Evolutionary conservation across 371 early-diverging fungal genomes (phyloP), one percentile per base, ranked within the genome.

Genomic region (Haplosporangium sp.): DNA sequence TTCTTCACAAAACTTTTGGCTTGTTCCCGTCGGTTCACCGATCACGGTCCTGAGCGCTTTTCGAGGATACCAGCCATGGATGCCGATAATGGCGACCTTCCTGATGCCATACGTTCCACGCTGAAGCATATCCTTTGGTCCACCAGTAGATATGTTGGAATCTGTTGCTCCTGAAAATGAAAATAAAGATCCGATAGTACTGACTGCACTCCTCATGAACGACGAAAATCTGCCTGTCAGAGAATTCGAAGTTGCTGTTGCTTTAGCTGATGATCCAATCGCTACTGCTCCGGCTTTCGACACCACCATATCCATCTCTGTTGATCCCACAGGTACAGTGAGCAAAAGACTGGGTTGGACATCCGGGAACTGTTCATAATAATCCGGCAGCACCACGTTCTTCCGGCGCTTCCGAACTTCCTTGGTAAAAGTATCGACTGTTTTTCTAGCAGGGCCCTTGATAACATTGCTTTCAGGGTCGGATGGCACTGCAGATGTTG

Each of bases 1-100:
- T 82, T 93, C 92, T 53, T 91, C 88, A 66, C 95, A 95, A 75
- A 97, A 96, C 61, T 89, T 90, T 11, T 73, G 69, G 14, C 95
- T 95, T 16, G 95, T 96, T 1, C 98, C 98, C 6, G 95, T 95
- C 0, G 96, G 97, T 67, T 95, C 95, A 2, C 98, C 98, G 29
- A 95, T 87, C 50, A 97, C 88, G 64, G 84, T 89, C 51, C 89
- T 81, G 14, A 92, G 83, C 14, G 89, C 80, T 69, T 90, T 85
- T 36, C 71, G 76, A 2, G 96, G 96, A 74, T 93, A 95, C 96
- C 96, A 96, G 0, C 96, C 97, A 67, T 96, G 97, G 3, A 96
- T 85, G 8, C 94, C 94, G 37, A 94, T 68, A 12, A 94, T 82
- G 0, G 84, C 90, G 16, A 93, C 81, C 21, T 81, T 83, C 13